These are phyloP conservation scores for Fragaria vesca DNA, from an alignment of 306 rosid genomes.

Conservation along the genomic window DNA sequence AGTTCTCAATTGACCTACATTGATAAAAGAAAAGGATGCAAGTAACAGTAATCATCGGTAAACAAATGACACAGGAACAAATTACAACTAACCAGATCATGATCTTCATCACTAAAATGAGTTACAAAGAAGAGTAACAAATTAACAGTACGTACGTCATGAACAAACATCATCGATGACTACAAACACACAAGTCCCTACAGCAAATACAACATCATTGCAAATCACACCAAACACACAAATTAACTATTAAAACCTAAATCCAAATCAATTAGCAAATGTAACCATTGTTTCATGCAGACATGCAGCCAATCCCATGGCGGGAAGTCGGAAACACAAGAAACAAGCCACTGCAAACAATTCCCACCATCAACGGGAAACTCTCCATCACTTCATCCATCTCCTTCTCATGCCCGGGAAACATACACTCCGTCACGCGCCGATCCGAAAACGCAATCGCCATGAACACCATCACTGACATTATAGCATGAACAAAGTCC, in stretches of 20 bases:
- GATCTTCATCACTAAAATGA: too few relatives aligned
- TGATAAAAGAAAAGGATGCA: too few relatives aligned
- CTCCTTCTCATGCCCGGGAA: constrained; percentile 58
- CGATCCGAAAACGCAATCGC: constrained; percentile 79
- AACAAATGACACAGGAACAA: too few relatives aligned
- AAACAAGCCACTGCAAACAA: constrained; percentile 62
- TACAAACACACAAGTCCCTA: background rate
- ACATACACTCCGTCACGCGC: constrained; percentile 61
- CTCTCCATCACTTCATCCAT: constrained; percentile 79
- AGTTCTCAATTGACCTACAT: too few relatives aligned
- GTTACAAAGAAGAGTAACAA: too few relatives aligned
- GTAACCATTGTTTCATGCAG: constrained; percentile 30
- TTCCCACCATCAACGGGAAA: constrained; percentile 70
- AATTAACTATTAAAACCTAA: background rate
- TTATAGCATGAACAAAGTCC: constrained; percentile 66
- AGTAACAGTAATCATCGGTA: too few relatives aligned
- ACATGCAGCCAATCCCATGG: constrained; percentile 69
- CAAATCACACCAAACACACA: constrained; percentile 10
- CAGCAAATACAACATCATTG: background rate
- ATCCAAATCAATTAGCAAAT: background rate
- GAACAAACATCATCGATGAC: background rate
- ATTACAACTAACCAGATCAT: too few relatives aligned
- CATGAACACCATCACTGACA: constrained; percentile 75
- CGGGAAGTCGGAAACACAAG: constrained; percentile 67
- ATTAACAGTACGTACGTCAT: too few relatives aligned